Evolutionary conservation across 257 asterid species (phyloP).

Genomic region (Scutellaria barbata): DNA sequence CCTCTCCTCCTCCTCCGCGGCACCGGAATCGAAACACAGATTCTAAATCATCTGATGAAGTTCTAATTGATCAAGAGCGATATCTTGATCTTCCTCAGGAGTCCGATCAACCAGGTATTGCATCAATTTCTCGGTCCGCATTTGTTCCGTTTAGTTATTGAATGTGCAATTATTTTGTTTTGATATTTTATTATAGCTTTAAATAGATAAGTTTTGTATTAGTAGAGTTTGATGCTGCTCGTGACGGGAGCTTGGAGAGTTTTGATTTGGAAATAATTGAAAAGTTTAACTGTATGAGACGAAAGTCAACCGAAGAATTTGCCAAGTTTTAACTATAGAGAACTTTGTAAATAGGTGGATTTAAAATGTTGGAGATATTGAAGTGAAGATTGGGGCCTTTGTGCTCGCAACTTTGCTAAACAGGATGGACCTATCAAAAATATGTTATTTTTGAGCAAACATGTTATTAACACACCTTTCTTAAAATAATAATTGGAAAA

Average conservation of each 20-base stretch:
- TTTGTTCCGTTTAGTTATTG: neutral
- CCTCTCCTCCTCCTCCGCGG: slow-evolving; percentile 79
- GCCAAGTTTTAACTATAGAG: neutral
- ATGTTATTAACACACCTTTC: slow-evolving; percentile 20
- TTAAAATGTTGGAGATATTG: neutral
- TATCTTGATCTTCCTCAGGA: slow-evolving; percentile 70
- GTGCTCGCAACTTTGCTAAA: neutral
- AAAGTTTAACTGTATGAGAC: neutral
- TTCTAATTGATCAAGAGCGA: slow-evolving; percentile 77
- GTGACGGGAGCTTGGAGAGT: slow-evolving; percentile 21
- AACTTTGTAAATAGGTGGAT: neutral
- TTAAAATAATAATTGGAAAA: slow-evolving; percentile 1
- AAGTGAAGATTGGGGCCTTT: neutral
- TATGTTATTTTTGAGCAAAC: neutral
- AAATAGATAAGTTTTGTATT: neutral
- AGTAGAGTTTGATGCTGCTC: neutral
- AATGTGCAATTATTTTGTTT: neutral
- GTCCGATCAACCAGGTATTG: slow-evolving; percentile 65
- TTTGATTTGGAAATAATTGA: neutral
- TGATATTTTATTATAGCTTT: neutral
- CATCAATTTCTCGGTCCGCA: neutral
- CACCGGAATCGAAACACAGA: slow-evolving; percentile 52
- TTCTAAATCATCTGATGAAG: slow-evolving; percentile 39
- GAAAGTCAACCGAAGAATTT: neutral
- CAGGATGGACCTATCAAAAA: neutral